Evolutionary conservation across 2,329 filamentous ascomycete species (phyloP), one percentile per base, ranked within the genome.

Genomic region (Alternaria atra): DNA sequence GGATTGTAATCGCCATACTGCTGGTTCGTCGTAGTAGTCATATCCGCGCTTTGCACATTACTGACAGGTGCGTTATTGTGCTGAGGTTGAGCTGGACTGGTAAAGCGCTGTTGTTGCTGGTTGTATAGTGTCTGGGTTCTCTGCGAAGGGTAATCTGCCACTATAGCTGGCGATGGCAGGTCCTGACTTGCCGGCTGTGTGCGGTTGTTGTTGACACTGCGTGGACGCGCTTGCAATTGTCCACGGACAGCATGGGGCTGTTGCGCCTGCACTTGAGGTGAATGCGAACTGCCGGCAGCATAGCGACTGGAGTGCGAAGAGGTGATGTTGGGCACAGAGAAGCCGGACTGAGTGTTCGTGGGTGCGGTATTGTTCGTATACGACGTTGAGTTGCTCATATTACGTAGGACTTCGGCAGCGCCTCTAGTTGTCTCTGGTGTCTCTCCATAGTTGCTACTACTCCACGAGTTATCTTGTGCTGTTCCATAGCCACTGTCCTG

Each of bases 351-450:
- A 20, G 34, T 66, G 15, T 57, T 67, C n/a, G 57, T 55, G 13
- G 65, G 48, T 9, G 66, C 48, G n/a, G 39, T 58, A 15, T 55
- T 72, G 3, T 67, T 34, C 7, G 67, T 63, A 55, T 76, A 74
- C 8, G 65, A 50, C 5, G 67, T 37, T 5, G 46, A 69, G 46
- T 70, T 78, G 68, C 74, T 77, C 70, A 78, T 74, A 35, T 73
- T 75, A 43, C 60, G 69, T 46, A 77, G 54, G 20, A 73, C 74
- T 58, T 79, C 73, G 30, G 76, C 75, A 30, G 75, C 75, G 25
- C 69, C 60, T 43, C 65, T 74, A 7, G 71, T 73, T 10, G 68
- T 70, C 52, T 76, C 73, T 5, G 65, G 64, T 23, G 65, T 67
- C 8, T 56, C 65, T 13, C 67, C 69, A 69, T 76, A 74, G 54